Percentiles rank a stretch among this genome's conserved stretches.
Evolutionary conservation across 768 basidiomycete species (phyloP).

Genomic region (Amanita molliuscula): DNA sequence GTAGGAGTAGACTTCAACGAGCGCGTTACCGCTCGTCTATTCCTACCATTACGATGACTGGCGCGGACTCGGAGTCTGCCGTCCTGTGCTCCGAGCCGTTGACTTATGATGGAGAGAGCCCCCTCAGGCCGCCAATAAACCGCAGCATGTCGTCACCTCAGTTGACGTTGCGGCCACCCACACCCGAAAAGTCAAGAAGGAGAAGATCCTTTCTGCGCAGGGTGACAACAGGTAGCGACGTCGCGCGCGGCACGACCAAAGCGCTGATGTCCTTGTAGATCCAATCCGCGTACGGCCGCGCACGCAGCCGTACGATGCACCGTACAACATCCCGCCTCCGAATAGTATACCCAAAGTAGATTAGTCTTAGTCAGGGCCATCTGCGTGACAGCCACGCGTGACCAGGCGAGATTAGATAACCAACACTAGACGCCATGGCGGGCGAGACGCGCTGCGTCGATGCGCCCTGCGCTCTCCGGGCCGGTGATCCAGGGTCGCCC

Average conservation of each 20-base stretch:
- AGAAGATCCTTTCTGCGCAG: conserved; percentile 6
- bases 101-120: not conserved
- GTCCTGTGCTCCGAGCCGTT: not conserved
- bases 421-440: not conserved
- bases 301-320: conserved; percentile 55
- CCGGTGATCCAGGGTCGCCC: not conserved
- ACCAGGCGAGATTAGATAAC: not conserved
- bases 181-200: not conserved
- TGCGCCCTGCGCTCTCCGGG: not conserved
- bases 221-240: not conserved
- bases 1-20: not conserved
- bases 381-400: too few relatives aligned
- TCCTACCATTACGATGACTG: conserved; percentile 5
- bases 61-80: not conserved
- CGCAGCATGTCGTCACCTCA: conserved; percentile 20
- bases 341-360: not conserved
- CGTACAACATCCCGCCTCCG: conserved; percentile 50
- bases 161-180: conserved; percentile 9
- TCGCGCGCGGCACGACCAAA: not conserved
- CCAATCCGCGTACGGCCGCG: conserved; percentile 19
- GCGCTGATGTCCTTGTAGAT: not conserved
- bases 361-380: not conserved
- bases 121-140: conserved; percentile 12
- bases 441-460: not conserved
- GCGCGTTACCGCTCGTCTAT: not conserved